Conservation (phyloP, 192 early-diverging fungal genomes). For the Coemansia sp. region DNA sequence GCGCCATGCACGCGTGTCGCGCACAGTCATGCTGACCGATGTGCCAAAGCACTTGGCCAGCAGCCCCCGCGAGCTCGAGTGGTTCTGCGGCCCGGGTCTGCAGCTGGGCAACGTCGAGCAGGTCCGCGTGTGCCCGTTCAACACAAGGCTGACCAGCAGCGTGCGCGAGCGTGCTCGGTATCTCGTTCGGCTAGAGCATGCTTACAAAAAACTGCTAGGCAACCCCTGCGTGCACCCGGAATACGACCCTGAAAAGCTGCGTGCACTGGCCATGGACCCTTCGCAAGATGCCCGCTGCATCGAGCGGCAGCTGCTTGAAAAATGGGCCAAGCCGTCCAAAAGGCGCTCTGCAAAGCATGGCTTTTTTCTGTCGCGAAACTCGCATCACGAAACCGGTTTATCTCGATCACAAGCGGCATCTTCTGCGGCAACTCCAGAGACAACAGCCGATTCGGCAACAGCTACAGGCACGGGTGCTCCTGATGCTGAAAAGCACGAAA, state of each 20-base stretch:
- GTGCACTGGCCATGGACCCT: slow-evolving; percentile 20
- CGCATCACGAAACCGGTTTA: background rate
- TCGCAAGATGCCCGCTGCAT: slow-evolving; percentile 18
- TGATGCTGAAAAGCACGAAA: too few relatives aligned
- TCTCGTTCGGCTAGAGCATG: slow-evolving; percentile 61
- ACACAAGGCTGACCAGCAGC: slow-evolving; percentile 58
- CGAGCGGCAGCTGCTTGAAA: slow-evolving; percentile 27
- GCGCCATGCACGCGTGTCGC: slow-evolving; percentile 51
- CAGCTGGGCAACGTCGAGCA: slow-evolving; percentile 66
- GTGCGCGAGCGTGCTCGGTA: slow-evolving; percentile 59
- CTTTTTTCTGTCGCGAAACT: background rate
- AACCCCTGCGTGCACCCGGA: slow-evolving; percentile 68
- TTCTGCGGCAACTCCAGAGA: background rate
- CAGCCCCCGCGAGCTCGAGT: slow-evolving; percentile 62
- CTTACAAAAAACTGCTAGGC: slow-evolving; percentile 62
- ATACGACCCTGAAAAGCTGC: slow-evolving; percentile 60
- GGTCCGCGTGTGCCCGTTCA: slow-evolving; percentile 65
- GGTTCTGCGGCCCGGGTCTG: slow-evolving; percentile 65
- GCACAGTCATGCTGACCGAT: slow-evolving; percentile 71
- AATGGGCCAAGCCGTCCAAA: slow-evolving; percentile 24
- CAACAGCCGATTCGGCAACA: background rate
- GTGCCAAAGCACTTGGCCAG: slow-evolving; percentile 59
- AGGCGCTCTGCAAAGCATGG: background rate
- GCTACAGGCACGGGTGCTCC: background rate
- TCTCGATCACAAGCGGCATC: background rate